phyloP scores from a whole-genome alignment of 2,329 filamentous ascomycete species.

The Penicillium sp. region DNA sequence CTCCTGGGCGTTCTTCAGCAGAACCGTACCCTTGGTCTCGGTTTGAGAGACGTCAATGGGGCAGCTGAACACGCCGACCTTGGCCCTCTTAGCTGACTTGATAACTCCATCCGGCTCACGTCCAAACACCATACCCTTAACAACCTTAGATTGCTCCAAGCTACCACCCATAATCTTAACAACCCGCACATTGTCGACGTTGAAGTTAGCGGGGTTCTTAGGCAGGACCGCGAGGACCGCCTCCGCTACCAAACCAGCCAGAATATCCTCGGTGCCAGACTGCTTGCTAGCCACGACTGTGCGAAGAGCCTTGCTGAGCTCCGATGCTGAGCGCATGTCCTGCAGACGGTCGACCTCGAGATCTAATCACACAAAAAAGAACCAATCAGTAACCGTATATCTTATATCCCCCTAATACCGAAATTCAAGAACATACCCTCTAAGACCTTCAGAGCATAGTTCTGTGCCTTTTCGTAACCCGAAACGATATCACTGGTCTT shows the following conservation, averaged over 20 bases:
- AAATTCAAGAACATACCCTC: conserved; percentile 58
- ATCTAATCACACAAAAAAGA: conserved; percentile 48
- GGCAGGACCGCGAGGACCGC: conserved; percentile 82
- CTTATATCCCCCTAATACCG: conserved; percentile 1
- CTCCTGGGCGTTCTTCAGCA: conserved; percentile 95
- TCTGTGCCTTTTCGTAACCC: conserved; percentile 93
- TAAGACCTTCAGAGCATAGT: conserved; percentile 78
- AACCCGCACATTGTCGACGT: conserved; percentile 97
- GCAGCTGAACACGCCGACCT: conserved; percentile 96
- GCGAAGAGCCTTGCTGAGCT: conserved; percentile 91
- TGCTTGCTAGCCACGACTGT: conserved; percentile 98
- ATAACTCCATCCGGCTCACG: conserved; percentile 89
- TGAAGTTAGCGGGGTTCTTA: conserved; percentile 95
- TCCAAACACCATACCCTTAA: conserved; percentile 98
- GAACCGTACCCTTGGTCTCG: conserved; percentile 97
- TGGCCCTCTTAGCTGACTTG: conserved; percentile 89
- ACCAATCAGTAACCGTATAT: conserved; percentile 9
- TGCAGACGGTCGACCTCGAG: conserved; percentile 88
- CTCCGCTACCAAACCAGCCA: conserved; percentile 85
- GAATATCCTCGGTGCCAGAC: conserved; percentile 84
- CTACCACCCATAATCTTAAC: conserved; percentile 99
- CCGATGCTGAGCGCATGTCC: conserved; percentile 75
- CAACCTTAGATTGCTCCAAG: conserved; percentile 88
- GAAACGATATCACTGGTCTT: conserved; percentile 98
- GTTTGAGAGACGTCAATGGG: conserved; percentile 94